Conservation (phyloP, 331 rosid species). For the Pyracantha coccinea region DNA sequence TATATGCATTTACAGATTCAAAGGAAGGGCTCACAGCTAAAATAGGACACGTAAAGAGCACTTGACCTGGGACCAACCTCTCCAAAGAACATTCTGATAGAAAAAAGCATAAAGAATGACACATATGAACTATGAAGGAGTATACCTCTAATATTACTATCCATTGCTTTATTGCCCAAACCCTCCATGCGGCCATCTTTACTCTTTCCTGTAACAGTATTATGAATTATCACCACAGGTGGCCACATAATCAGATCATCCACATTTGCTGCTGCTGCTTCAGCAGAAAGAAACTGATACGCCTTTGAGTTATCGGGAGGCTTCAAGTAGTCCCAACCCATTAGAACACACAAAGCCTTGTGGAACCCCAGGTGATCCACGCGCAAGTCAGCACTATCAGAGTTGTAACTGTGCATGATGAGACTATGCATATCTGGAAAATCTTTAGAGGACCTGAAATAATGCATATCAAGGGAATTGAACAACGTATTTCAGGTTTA, state of each 20-base stretch:
- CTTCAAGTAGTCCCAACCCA: slow-evolving; percentile 92
- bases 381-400: slow-evolving; percentile 55
- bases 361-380: slow-evolving; percentile 97
- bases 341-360: slow-evolving; percentile 88
- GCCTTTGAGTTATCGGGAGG: slow-evolving; percentile 88
- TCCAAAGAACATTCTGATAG: slow-evolving; percentile 16
- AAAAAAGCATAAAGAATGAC: slow-evolving; percentile 21
- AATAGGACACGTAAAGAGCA: slow-evolving; percentile 8
- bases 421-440: slow-evolving; percentile 90
- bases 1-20: neutral
- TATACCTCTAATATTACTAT: slow-evolving; percentile 86
- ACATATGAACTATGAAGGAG: slow-evolving; percentile 25
- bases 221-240: slow-evolving; percentile 93
- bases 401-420: slow-evolving; percentile 86
- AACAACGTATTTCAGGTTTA: slow-evolving; percentile 49
- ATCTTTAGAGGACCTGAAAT: slow-evolving; percentile 96
- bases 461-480: slow-evolving; percentile 58
- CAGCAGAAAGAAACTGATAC: slow-evolving; percentile 74
- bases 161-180: slow-evolving; percentile 98
- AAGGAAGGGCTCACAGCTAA: neutral
- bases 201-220: slow-evolving; percentile 83
- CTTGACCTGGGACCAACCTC: neutral
- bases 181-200: slow-evolving; percentile 99
- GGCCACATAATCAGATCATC: slow-evolving; percentile 99
- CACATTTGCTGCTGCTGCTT: slow-evolving; percentile 87